These are phyloP conservation scores for Rhodotorula sp. DNA, from an alignment of 1,284 basidiomycete genomes.

Conservation along the genomic window DNA sequence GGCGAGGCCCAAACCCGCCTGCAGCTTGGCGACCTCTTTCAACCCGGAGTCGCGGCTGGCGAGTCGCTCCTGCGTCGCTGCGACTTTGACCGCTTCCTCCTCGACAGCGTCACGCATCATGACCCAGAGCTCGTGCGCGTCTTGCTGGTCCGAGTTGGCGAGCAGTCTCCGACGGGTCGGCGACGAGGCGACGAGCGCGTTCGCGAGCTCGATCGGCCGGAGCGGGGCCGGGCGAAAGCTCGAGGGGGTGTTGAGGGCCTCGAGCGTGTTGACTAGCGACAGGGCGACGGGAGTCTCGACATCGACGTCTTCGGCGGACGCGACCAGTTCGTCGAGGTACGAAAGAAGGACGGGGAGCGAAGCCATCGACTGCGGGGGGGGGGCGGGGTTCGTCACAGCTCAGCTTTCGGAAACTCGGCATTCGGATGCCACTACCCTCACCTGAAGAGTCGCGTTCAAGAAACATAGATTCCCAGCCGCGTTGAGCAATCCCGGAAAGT, in stretches of 20 bases:
- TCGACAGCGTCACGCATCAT: constrained; percentile 82
- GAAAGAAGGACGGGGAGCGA: constrained; percentile 59
- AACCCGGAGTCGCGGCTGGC: neutral
- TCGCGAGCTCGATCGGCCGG: constrained; percentile 67
- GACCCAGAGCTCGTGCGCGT: constrained; percentile 92
- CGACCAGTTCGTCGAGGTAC: constrained; percentile 20
- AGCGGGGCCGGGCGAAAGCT: constrained; percentile 59
- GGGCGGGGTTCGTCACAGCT: neutral
- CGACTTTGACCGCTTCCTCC: constrained; percentile 66
- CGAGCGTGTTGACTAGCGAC: constrained; percentile 54
- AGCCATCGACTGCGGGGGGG: constrained; percentile 30
- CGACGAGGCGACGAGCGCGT: constrained; percentile 61
- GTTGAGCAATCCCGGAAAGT: constrained; percentile 82
- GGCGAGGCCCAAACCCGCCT: neutral
- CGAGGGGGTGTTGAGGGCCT: constrained; percentile 29
- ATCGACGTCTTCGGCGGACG: constrained; percentile 15
- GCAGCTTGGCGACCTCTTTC: constrained; percentile 5
- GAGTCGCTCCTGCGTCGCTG: constrained; percentile 10
- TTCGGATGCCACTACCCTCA: constrained; percentile 46
- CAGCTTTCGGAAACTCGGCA: too few species aligned
- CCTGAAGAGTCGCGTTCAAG: constrained; percentile 90
- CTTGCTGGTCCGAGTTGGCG: constrained; percentile 83
- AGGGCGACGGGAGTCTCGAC: constrained; percentile 79
- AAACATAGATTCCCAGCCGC: constrained; percentile 93
- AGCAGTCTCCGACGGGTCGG: constrained; percentile 61